Evolutionary conservation across 2,329 filamentous ascomycete species (phyloP).

Genomic region (Xylariaceae sp.): DNA sequence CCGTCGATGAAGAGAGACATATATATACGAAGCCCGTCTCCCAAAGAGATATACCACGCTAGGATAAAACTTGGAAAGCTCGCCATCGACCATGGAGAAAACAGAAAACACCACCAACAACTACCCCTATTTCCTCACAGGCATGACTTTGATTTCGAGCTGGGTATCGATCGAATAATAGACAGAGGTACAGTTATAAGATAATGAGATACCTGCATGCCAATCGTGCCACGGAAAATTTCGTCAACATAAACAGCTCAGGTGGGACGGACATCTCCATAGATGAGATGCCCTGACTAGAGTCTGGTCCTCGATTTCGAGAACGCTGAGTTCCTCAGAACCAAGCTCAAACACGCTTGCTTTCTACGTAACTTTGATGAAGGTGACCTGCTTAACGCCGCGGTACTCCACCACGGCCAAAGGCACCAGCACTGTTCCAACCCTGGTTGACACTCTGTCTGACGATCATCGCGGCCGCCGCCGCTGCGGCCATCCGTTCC

Average conservation of each 20-base stretch:
- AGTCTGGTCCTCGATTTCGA: background rate
- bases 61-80: background rate
- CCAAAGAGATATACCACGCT: background rate
- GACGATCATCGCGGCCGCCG: constrained; percentile 90
- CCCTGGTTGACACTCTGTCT: constrained; percentile 72
- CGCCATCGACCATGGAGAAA: background rate
- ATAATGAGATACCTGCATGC: constrained; percentile 2
- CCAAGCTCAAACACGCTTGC: constrained; percentile 23
- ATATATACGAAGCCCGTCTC: background rate
- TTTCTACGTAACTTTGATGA: constrained; percentile 13
- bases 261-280: no score
- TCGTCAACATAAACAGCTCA: constrained; percentile 9
- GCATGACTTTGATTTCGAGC: constrained; percentile 8
- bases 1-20: background rate
- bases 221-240: background rate
- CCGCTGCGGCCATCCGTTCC: constrained; percentile 82
- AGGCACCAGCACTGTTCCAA: constrained; percentile 42
- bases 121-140: background rate
- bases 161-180: constrained; percentile 18
- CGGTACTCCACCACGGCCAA: constrained; percentile 41
- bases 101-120: background rate
- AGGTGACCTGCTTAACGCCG: constrained; percentile 37
- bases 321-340: constrained; percentile 12
- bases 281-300: background rate
- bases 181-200: constrained; percentile 2